A percentile compares a stretch with the other conserved stretches of the same genome.
These are phyloP conservation scores for Tetrapyrgos nigripes DNA, from an alignment of 1,284 basidiomycete species.

Conservation along the genomic window DNA sequence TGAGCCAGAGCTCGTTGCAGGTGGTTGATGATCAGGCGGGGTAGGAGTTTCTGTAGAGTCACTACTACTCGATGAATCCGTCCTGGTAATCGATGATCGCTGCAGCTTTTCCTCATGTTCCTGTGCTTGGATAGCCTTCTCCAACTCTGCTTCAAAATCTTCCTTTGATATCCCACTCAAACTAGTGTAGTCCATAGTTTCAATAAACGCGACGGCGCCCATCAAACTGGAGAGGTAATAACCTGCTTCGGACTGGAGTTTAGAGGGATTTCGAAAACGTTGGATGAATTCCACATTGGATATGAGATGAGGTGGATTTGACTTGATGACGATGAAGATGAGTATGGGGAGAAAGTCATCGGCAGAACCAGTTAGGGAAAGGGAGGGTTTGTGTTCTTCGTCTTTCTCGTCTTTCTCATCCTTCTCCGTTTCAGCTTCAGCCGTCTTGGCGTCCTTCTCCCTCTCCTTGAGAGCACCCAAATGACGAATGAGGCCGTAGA, in stretches of 20 bases:
- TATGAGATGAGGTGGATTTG: constrained; percentile 91
- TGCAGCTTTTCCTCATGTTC: too few relatives aligned
- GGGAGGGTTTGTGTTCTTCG: too few relatives aligned
- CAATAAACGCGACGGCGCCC: constrained; percentile 94
- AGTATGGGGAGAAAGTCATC: constrained; percentile 96
- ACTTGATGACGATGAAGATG: constrained; percentile 93
- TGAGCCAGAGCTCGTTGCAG: not conserved
- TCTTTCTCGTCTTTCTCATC: too few relatives aligned
- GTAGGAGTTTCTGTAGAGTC: too few relatives aligned
- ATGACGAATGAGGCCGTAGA: constrained; percentile 77
- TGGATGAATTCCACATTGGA: constrained; percentile 99
- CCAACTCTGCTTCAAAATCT: constrained; percentile 75
- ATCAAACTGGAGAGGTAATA: constrained; percentile 96
- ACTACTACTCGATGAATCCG: too few relatives aligned
- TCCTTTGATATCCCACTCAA: constrained; percentile 92
- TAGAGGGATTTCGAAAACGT: constrained; percentile 90
- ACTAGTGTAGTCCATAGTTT: constrained; percentile 95
- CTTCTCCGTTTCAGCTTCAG: too few relatives aligned
- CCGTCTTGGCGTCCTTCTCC: too few relatives aligned
- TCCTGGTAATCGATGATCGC: not conserved
- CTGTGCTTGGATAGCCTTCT: too few relatives aligned
- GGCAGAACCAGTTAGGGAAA: constrained; percentile 72
- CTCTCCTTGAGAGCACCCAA: too few relatives aligned
- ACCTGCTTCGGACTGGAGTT: constrained; percentile 93
- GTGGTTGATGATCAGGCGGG: too few relatives aligned